These are phyloP conservation scores for Ascoidea rubescens DNA, from an alignment of 805 yeast species.

Conservation along the genomic window DNA sequence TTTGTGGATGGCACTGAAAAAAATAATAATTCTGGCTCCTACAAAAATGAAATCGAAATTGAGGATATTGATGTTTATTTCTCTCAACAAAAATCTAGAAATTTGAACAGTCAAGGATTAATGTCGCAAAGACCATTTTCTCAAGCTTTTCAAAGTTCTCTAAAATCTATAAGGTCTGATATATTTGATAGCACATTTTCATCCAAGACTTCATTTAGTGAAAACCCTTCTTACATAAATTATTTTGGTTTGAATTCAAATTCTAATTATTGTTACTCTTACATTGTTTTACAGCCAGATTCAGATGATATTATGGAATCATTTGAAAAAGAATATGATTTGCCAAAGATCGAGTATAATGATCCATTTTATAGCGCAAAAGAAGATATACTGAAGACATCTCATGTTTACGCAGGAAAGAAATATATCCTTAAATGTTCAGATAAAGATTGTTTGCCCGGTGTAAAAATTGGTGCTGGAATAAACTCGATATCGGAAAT, in stretches of 20 bases:
- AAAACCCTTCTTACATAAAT: no score
- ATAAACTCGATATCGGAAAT: not conserved
- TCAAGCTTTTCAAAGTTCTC: no score
- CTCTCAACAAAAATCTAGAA: no score
- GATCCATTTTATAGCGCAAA: constrained; percentile 52
- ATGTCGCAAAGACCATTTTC: no score
- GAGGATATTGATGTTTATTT: no score
- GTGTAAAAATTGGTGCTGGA: not conserved
- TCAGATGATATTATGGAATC: constrained; percentile 21
- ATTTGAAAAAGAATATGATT: constrained; percentile 15
- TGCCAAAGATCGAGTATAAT: constrained; percentile 36
- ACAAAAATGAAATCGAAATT: no score
- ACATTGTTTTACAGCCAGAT: constrained; percentile 10
- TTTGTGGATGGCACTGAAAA: no score
- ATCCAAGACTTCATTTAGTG: no score
- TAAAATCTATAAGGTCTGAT: no score
- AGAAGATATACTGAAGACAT: constrained; percentile 34
- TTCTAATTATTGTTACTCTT: not conserved
- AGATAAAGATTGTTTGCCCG: constrained; percentile 18
- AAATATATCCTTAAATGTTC: constrained; percentile 34
- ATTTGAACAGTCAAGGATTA: no score
- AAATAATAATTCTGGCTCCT: no score
- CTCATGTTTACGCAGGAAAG: constrained; percentile 57
- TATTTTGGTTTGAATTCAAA: not conserved
- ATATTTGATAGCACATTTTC: no score